These are phyloP conservation scores for Penicillium decumbens DNA, from an alignment of 2,329 filamentous ascomycete species.

Conservation along the genomic window DNA sequence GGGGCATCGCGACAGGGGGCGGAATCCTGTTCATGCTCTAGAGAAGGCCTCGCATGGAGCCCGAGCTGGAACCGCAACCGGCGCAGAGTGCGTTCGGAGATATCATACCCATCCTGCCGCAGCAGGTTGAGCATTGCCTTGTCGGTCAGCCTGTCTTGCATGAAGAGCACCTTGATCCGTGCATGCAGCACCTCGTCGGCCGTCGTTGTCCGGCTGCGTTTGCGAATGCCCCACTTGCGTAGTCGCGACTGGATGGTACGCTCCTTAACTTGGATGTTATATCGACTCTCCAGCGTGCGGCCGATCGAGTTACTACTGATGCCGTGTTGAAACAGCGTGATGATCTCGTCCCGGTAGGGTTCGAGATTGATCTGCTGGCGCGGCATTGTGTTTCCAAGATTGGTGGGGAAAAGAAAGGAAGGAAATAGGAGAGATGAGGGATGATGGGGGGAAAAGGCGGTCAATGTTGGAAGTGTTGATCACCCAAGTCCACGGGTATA, in stretches of 20 bases:
- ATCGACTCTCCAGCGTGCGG: slow-evolving; percentile 18
- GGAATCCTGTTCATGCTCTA: slow-evolving; percentile 11
- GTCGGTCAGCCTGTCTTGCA: slow-evolving; percentile 22
- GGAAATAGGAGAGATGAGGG: background rate
- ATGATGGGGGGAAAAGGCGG: slow-evolving; percentile 13
- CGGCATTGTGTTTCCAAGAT: slow-evolving; percentile 11
- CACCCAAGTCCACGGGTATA: background rate
- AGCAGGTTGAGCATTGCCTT: slow-evolving; percentile 24
- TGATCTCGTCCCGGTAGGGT: slow-evolving; percentile 23
- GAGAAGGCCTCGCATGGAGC: slow-evolving; percentile 18
- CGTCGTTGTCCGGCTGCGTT: slow-evolving; percentile 24
- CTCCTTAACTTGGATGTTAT: slow-evolving; percentile 25
- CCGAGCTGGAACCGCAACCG: slow-evolving; percentile 24
- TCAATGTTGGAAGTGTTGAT: slow-evolving; percentile 8
- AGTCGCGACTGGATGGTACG: slow-evolving; percentile 25
- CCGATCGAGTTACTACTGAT: slow-evolving; percentile 24
- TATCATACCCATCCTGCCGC: slow-evolving; percentile 23
- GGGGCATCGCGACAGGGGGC: background rate
- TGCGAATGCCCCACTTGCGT: slow-evolving; percentile 26
- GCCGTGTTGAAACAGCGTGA: slow-evolving; percentile 20
- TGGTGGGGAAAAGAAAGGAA: background rate
- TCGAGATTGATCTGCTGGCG: slow-evolving; percentile 26
- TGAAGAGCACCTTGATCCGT: slow-evolving; percentile 21
- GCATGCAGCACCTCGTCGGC: slow-evolving; percentile 21
- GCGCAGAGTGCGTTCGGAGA: slow-evolving; percentile 23